phyloP scores from a whole-genome alignment of 1,284 basidiomycete genomes.

The Rhodotorula glutinis region DNA sequence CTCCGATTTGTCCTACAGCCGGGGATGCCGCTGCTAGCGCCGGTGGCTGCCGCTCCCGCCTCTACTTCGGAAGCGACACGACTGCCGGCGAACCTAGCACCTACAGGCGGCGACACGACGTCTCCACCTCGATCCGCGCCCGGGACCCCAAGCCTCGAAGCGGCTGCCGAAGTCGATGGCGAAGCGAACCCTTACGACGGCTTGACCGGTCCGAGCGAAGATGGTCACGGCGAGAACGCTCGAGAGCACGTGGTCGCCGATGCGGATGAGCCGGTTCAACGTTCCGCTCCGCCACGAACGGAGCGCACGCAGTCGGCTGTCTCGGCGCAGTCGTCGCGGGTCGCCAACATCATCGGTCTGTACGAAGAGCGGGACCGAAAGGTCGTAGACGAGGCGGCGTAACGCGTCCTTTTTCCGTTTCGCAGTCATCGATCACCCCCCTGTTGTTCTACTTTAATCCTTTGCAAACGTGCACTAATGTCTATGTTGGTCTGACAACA shows the following conservation, averaged over 20 bases:
- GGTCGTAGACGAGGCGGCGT: background rate
- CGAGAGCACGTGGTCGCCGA: background rate
- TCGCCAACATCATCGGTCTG: slow-evolving; percentile 27
- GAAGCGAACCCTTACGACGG: background rate
- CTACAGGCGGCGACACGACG: background rate
- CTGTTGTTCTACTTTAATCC: too few relatives aligned
- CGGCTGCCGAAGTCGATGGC: background rate
- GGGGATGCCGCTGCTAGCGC: background rate
- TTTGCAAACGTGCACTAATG: background rate
- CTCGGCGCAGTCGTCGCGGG: slow-evolving; percentile 19
- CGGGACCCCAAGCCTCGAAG: background rate
- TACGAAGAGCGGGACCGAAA: slow-evolving; percentile 23
- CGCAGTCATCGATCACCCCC: too few relatives aligned
- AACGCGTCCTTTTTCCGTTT: too few relatives aligned
- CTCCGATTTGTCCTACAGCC: slow-evolving; percentile 3
- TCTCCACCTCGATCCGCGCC: background rate
- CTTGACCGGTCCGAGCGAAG: background rate
- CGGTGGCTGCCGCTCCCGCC: background rate
- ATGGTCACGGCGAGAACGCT: background rate
- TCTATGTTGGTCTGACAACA: slow-evolving; percentile 2
- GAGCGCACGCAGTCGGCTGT: slow-evolving; percentile 2
- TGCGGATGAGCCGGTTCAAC: background rate
- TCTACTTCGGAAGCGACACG: background rate
- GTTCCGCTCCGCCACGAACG: background rate
- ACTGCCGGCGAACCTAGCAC: too few relatives aligned